Conservation (phyloP, 495 filamentous ascomycete genomes). For the Gamarada debralockiae region DNA sequence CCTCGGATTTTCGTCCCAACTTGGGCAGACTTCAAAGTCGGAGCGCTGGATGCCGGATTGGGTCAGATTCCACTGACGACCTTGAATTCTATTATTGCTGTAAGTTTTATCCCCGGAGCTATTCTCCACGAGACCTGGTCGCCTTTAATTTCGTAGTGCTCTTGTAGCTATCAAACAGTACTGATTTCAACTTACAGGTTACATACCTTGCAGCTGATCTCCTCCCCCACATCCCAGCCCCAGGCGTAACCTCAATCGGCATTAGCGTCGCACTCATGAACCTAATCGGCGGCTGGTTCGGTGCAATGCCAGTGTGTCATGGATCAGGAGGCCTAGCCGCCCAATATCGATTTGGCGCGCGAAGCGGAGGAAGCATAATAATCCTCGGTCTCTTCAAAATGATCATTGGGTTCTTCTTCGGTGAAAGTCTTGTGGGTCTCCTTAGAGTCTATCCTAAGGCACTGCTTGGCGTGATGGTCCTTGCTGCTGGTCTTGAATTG, state of each 20-base stretch:
- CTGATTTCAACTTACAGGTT: too few species aligned
- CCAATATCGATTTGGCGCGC: conserved; percentile 85
- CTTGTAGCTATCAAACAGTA: too few species aligned
- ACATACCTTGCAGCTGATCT: conserved; percentile 66
- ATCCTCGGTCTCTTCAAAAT: conserved; percentile 76
- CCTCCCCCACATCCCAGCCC: conserved; percentile 60
- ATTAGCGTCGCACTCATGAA: conserved; percentile 82
- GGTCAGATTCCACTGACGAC: conserved; percentile 88
- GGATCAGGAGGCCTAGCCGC: conserved; percentile 87
- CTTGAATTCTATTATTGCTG: conserved; percentile 87
- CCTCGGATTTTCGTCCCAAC: conserved; percentile 15
- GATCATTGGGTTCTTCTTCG: conserved; percentile 67
- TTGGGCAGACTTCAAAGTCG: conserved; percentile 18
- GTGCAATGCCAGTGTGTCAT: conserved; percentile 93
- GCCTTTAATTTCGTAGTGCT: too few species aligned
- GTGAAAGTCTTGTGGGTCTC: conserved; percentile 62
- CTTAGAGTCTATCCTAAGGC: conserved; percentile 66
- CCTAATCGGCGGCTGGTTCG: conserved; percentile 81
- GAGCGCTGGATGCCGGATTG: conserved; percentile 54
- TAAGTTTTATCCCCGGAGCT: conserved; percentile 42
- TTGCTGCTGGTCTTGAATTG: conserved; percentile 83
- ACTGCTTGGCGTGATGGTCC: conserved; percentile 80
- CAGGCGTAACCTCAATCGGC: conserved; percentile 68
- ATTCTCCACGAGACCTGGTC: too few species aligned
- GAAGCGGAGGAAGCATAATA: conserved; percentile 79